phyloP scores from a whole-genome alignment of 345 rosid species.

The Syzygium aromaticum region DNA sequence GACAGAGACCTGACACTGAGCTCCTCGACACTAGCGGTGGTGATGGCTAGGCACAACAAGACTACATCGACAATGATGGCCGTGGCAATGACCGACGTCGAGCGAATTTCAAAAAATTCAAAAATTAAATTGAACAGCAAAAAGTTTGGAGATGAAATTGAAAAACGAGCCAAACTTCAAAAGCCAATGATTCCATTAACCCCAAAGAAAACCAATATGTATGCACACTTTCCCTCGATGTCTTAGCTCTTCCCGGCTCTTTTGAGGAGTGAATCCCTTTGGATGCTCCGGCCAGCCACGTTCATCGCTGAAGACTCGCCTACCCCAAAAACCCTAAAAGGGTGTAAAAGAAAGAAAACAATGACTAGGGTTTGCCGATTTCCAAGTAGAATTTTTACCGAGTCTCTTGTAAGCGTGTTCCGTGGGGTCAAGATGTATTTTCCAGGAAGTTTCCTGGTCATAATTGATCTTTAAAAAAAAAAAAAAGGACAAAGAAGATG shows the following conservation, averaged over 20 bases:
- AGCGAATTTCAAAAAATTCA: neutral
- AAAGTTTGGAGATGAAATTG: neutral
- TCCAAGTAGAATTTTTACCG: neutral
- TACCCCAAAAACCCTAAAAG: neutral
- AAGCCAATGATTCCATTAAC: neutral
- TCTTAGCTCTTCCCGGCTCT: neutral
- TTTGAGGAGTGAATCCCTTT: neutral
- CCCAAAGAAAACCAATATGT: neutral
- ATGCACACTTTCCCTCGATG: neutral
- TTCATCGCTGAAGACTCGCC: neutral
- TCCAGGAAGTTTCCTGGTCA: neutral
- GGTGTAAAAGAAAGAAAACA: neutral
- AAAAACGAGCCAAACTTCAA: neutral
- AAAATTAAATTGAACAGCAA: no score
- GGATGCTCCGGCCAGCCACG: neutral
- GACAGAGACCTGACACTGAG: neutral
- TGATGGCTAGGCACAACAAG: neutral
- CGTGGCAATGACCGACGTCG: rapidly evolving
- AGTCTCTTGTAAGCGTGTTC: neutral
- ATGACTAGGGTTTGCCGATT: neutral
- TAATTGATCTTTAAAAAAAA: neutral
- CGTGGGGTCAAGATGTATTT: neutral
- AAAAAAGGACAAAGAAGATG: rapidly evolving
- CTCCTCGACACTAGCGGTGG: neutral
- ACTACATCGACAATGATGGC: neutral